Percentiles rank a stretch among this genome's conserved stretches.
These are phyloP conservation scores for Cryptosporidium ubiquitum DNA, from an alignment of 169 alveolate species.

Conservation along the genomic window DNA sequence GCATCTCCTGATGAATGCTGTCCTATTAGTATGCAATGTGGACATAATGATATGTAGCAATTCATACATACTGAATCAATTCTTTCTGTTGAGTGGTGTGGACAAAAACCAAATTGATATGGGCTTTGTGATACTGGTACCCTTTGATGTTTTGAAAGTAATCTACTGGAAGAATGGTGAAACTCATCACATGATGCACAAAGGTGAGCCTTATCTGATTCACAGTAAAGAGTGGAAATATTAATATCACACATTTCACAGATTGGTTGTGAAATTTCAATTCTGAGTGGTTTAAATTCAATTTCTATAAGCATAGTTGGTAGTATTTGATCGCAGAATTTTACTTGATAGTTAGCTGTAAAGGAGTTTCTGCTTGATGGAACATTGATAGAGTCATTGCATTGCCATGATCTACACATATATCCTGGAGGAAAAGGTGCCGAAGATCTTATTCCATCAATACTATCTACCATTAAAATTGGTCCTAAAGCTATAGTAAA, in stretches of 20 bases:
- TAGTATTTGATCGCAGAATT: constrained; percentile 82
- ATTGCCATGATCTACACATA: constrained; percentile 70
- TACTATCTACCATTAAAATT: constrained; percentile 32
- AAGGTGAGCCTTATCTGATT: constrained; percentile 88
- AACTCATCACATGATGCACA: constrained; percentile 87
- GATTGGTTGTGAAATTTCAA: constrained; percentile 85
- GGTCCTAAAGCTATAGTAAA: constrained; percentile 68
- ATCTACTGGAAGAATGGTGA: constrained; percentile 85
- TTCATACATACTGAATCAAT: constrained; percentile 89
- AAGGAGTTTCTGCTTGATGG: constrained; percentile 52
- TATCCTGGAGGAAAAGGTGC: constrained; percentile 73
- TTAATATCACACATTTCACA: constrained; percentile 85
- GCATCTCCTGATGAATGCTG: constrained; percentile 86
- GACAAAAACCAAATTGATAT: constrained; percentile 89
- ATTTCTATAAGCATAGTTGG: constrained; percentile 81
- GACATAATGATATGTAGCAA: constrained; percentile 87
- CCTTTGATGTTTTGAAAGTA: constrained; percentile 86
- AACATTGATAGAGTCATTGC: constrained; percentile 17
- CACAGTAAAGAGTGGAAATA: constrained; percentile 84
- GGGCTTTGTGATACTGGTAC: constrained; percentile 89
- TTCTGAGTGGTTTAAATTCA: constrained; percentile 82
- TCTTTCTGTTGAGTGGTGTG: constrained; percentile 88
- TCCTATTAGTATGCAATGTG: constrained; percentile 87
- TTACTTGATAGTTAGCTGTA: constrained; percentile 78
- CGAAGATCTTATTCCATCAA: constrained; percentile 35